Conservation (phyloP, 1,284 basidiomycete genomes). For the Waitea zeae region DNA sequence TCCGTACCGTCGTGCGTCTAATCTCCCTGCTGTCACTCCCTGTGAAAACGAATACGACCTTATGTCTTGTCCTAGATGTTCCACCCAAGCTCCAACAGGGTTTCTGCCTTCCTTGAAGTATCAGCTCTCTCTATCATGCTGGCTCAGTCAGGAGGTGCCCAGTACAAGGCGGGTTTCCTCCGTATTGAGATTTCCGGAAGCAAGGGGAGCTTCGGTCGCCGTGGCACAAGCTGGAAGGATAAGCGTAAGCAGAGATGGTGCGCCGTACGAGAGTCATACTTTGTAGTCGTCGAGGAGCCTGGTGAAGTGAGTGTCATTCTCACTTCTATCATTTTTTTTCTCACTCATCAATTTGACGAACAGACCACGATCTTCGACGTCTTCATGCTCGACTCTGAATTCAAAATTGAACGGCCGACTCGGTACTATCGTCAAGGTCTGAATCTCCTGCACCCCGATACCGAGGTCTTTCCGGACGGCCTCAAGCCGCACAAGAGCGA, state of each 20-base stretch:
- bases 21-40: constrained; percentile 2
- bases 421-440: constrained; percentile 67
- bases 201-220: constrained; percentile 42
- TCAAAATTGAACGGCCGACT: constrained; percentile 68
- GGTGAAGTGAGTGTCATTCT: constrained; percentile 42
- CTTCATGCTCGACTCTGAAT: constrained; percentile 84
- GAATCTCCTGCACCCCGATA: constrained; percentile 26
- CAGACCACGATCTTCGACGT: constrained; percentile 81
- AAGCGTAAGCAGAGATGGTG: constrained; percentile 80
- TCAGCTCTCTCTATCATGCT: constrained; percentile 78
- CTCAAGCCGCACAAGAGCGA: constrained; percentile 8
- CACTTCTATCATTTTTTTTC: constrained; percentile 2
- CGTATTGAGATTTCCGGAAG: constrained; percentile 31
- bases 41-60: background rate
- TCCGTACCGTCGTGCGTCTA: constrained; percentile 67
- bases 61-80: constrained; percentile 60
- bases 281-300: constrained; percentile 78
- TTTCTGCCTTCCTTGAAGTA: constrained; percentile 91
- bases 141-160: constrained; percentile 68
- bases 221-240: constrained; percentile 46
- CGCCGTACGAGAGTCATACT: constrained; percentile 83
- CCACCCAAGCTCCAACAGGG: constrained; percentile 81
- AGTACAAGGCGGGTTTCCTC: constrained; percentile 85
- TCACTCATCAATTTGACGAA: constrained; percentile 6
- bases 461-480: constrained; percentile 9